Conservation (phyloP, 2,329 filamentous ascomycete species). For the Colletotrichum sansevieriae region DNA sequence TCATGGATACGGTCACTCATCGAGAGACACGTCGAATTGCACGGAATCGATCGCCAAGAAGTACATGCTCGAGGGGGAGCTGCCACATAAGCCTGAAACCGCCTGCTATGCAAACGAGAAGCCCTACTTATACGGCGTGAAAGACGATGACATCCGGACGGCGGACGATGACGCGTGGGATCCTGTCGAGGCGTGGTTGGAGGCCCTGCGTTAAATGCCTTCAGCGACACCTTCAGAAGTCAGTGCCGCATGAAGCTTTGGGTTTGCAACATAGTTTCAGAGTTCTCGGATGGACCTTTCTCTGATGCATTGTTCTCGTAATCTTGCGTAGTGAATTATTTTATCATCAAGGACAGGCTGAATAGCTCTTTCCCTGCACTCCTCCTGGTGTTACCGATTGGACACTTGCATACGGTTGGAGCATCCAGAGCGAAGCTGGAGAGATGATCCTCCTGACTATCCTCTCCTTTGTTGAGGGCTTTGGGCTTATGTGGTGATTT, state of each 20-base stretch:
- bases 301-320: too few species aligned
- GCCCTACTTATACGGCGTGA: conserved; percentile 58
- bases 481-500: not conserved
- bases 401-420: not conserved
- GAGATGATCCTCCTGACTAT: not conserved
- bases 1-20: conserved; percentile 64
- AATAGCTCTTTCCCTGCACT: not conserved
- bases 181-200: conserved; percentile 24
- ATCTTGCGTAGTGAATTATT: too few species aligned
- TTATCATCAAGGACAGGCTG: not conserved
- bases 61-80: conserved; percentile 56
- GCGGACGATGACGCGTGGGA: not conserved
- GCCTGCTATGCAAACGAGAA: conserved; percentile 62
- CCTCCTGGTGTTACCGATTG: not conserved
- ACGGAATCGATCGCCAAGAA: conserved; percentile 56
- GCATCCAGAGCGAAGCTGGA: not conserved
- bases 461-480: not conserved
- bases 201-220: not conserved
- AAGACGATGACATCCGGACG: conserved; percentile 19
- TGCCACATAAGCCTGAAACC: conserved; percentile 58
- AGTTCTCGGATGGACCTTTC: too few species aligned
- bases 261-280: too few species aligned
- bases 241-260: too few species aligned
- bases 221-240: too few species aligned
- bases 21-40: conserved; percentile 59